A percentile compares a stretch with the other conserved stretches of the same genome.
These are phyloP conservation scores for Laguncularia racemosa DNA, from an alignment of 345 rosid species.

Conservation along the genomic window DNA sequence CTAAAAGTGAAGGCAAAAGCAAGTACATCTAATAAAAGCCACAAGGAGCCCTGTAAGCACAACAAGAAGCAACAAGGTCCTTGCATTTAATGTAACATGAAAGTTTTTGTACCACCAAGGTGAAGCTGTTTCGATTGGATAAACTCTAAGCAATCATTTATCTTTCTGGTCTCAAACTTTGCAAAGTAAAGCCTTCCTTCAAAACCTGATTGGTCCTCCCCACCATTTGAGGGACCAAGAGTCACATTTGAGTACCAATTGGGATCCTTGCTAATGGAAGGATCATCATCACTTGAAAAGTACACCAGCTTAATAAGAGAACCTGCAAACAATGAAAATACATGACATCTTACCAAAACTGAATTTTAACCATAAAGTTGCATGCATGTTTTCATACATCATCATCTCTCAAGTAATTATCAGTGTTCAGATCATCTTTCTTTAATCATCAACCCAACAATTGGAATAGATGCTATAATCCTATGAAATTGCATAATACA, in stretches of 20 bases:
- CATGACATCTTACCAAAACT: no score
- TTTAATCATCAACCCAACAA: no score
- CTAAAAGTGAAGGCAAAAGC: no score
- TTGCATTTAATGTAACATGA: constrained; percentile 2
- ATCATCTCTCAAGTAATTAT: no score
- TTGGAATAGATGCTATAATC: no score
- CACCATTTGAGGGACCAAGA: constrained; percentile 16
- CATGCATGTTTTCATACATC: no score
- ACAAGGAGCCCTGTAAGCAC: neutral
- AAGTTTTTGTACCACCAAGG: constrained; percentile 27
- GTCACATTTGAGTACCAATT: constrained; percentile 24
- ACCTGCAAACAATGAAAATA: constrained; percentile 36
- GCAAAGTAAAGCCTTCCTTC: constrained; percentile 74
- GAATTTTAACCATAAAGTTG: no score
- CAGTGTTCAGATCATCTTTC: no score
- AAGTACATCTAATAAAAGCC: neutral
- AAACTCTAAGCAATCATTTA: constrained; percentile 74
- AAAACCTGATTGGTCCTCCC: constrained; percentile 14
- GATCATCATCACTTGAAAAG: constrained; percentile 34
- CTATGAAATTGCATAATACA: no score
- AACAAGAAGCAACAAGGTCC: neutral
- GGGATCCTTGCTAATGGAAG: constrained; percentile 15
- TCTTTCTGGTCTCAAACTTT: constrained; percentile 80
- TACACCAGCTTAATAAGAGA: constrained; percentile 81
- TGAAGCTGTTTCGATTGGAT: constrained; percentile 52